These are phyloP conservation scores for Xylariaceae sp. DNA, from an alignment of 2,329 filamentous ascomycete genomes.

Conservation along the genomic window DNA sequence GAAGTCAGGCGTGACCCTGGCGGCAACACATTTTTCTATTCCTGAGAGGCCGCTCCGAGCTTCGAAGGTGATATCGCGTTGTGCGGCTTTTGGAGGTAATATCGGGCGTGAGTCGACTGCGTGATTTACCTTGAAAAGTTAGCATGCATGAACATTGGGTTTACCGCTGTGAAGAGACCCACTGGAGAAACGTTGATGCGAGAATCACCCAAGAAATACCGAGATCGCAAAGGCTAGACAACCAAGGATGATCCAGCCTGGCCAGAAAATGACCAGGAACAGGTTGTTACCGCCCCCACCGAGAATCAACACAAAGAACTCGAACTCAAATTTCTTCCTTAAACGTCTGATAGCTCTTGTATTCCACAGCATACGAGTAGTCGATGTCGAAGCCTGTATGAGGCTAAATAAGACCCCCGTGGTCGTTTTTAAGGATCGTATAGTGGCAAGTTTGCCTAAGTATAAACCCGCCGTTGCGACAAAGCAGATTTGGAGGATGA, in stretches of 20 bases:
- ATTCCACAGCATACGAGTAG: slow-evolving; percentile 34
- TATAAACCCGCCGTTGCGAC: slow-evolving; percentile 25
- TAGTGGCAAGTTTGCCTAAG: slow-evolving; percentile 29
- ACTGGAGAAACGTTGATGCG: background rate
- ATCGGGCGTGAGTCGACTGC: background rate
- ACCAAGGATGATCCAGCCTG: slow-evolving; percentile 50
- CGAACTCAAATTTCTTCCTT: slow-evolving; percentile 46
- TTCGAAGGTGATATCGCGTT: background rate
- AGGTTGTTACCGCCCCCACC: slow-evolving; percentile 47
- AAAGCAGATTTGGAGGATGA: slow-evolving; percentile 31
- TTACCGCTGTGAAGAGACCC: too few relatives aligned
- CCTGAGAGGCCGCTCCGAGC: slow-evolving; percentile 33
- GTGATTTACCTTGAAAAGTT: too few relatives aligned
- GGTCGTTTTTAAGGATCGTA: slow-evolving; percentile 29
- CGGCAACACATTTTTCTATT: slow-evolving; percentile 92
- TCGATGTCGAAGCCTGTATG: background rate
- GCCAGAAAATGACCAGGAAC: slow-evolving; percentile 53
- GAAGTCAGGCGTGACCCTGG: slow-evolving; percentile 77
- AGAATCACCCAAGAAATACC: slow-evolving; percentile 30
- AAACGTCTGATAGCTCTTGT: slow-evolving; percentile 29
- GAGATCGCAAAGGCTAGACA: slow-evolving; percentile 33
- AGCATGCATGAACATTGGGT: too few relatives aligned
- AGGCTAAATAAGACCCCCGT: slow-evolving; percentile 9
- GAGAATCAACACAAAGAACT: slow-evolving; percentile 49
- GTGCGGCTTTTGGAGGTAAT: background rate